Evolutionary conservation across 371 early-diverging fungal species (phyloP), one percentile per base, ranked within the genome.

Genomic region (Mortierella sp.): DNA sequence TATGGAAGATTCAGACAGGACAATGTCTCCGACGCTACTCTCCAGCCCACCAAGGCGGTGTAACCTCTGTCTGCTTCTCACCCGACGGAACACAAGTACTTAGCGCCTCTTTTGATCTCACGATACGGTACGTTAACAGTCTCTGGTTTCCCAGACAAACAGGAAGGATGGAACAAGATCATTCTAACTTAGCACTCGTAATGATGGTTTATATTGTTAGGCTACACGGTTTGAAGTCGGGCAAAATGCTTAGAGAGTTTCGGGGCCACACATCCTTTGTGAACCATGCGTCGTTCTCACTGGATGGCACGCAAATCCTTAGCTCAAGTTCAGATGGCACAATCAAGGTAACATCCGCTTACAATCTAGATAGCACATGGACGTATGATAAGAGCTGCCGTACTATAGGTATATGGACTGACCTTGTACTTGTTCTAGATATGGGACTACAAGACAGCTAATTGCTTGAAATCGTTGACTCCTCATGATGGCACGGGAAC

Each of bases 251-350:
- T 8, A 93, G 94, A 54, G 95, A 96, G 69, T 94, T 95, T 64
- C 83, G 91, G 34, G 98, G 98, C 0, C 98, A 98, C 64, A 82
- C 90, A 0, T 92, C 94, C 0, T 94, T 91, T 65, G 91, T 96
- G 43, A 97, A 95, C 78, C 80, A 83, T 19, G 94, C 88, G 2
- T 54, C 86, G 3, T 98, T 89, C 61, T 89, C 88, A 14, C 49
- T 78, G 12, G 94, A 94, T 63, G 87, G 87, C 66, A 63, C 84
- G 1, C 73, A 83, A 2, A 81, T 98, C 0, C 61, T 95, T 18
- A 93, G 90, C 67, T 93, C 86, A 0, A 92, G 93, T 43, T 91
- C 91, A 60, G 98, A 98, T 70, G 97, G 97, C 4, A 90, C 92
- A 0, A 83, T 94, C 48, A 94, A 90, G 84, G 92, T 94, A 84